These are phyloP conservation scores for Ceratocystis alfenasii DNA, from an alignment of 2,329 filamentous ascomycete species.

Conservation along the genomic window DNA sequence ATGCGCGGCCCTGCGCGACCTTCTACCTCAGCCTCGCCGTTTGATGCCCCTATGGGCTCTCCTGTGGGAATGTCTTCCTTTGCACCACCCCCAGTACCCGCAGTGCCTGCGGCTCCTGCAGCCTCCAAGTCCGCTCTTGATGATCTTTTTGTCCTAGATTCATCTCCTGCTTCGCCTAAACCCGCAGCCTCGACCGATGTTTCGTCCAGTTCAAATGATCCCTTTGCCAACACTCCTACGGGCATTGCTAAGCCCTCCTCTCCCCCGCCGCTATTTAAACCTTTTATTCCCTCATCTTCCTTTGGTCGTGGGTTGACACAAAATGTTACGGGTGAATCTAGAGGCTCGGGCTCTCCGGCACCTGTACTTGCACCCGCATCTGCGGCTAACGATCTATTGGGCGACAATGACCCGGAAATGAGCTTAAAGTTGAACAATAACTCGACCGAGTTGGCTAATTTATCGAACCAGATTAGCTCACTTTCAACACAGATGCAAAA, in stretches of 20 bases:
- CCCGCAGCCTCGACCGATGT: slow-evolving; percentile 45
- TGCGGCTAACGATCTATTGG: slow-evolving; percentile 65
- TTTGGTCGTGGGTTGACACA: slow-evolving; percentile 75
- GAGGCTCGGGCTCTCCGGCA: slow-evolving; percentile 46
- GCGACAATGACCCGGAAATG: slow-evolving; percentile 76
- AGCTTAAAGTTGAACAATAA: slow-evolving; percentile 81
- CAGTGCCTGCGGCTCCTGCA: slow-evolving; percentile 32
- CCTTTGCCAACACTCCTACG: slow-evolving; percentile 47
- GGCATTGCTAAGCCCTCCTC: slow-evolving; percentile 44
- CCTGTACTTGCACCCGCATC: slow-evolving; percentile 32
- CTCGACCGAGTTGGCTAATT: slow-evolving; percentile 82
- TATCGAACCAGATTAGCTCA: slow-evolving; percentile 89
- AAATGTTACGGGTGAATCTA: slow-evolving; percentile 42
- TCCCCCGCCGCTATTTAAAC: slow-evolving; percentile 58
- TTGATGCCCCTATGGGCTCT: slow-evolving; percentile 36
- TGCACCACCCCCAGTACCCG: slow-evolving; percentile 29
- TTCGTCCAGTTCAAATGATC: slow-evolving; percentile 64
- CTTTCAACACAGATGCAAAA: slow-evolving; percentile 90
- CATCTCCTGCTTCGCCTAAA: slow-evolving; percentile 37
- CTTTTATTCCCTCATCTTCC: slow-evolving; percentile 81
- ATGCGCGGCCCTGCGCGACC: slow-evolving; percentile 54
- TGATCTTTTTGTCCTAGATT: slow-evolving; percentile 82
- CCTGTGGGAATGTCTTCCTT: slow-evolving; percentile 27
- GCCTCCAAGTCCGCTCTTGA: slow-evolving; percentile 72
- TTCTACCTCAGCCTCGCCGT: slow-evolving; percentile 39